Evolutionary conservation across 306 rosid genomes (phyloP), one percentile per base, ranked within the genome.

Genomic region (Cucurbita maxima): DNA sequence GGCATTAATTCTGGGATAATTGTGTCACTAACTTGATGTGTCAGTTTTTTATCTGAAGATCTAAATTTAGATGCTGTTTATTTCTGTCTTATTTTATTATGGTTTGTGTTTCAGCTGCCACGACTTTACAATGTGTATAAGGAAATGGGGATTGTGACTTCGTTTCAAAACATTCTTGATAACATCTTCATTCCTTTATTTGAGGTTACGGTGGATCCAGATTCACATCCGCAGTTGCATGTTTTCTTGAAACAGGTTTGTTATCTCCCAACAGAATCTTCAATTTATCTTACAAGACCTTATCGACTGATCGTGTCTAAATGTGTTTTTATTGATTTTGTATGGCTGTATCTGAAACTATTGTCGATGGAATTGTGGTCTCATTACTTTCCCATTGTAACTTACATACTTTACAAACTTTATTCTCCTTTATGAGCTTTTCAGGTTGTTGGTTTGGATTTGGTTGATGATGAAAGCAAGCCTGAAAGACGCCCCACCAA

Each of bases 401-500:
- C 58, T 50, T 45, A 11, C 20, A 68, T 15, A n/a, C 8, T 8
- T 51, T 48, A 14, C 4, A 48, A 70, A 13, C 34, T 62, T n/a
- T 9, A 15, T 40, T 47, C 30, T 52, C 30, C 30, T 48, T 30
- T 30, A 50, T 50, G 30, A 15, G 25, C 40, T 30, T 70, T 69
- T 30, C 67, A 92, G 98, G 96, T 92, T 72, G 98, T 92, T 71
- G 98, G 98, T 62, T 82, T 90, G 83, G 98, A 92, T 84, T 85
- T 92, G 86, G 98, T 92, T 79, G 98, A 92, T 69, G 98, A 92
- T 71, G 98, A 92, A 79, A 92, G 88, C 86, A 90, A 92, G 78
- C 96, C 98, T 62, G 96, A 92, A 86, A 86, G 98, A 69, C 96
- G 98, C n/a, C 96, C 98, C 8, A 92, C 98, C 74, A 92, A 90